Evolutionary conservation across 148 eudicot species (phyloP), one percentile per base, ranked within the genome.

Genomic region (Amaranthus cruentus): DNA sequence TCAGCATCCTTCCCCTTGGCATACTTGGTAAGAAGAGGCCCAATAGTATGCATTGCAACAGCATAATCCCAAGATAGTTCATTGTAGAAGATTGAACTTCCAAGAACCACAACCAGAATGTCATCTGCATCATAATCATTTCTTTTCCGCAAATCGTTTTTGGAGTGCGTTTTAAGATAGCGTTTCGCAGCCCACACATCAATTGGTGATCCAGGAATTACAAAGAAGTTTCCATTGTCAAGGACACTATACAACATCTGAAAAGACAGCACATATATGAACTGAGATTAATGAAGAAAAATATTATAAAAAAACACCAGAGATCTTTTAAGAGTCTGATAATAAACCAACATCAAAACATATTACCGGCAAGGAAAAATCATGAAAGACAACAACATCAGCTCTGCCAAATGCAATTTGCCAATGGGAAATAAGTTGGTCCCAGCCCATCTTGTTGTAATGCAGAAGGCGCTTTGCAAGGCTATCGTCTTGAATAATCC

Each of bases 171-270:
- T 73, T 80, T 83, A 69, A 83, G 78, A 81, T 90, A 95, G 83
- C 87, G 86, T 84, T 91, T 92, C 60, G 97, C 97, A 81, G 92
- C 88, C 97, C 97, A 91, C 75, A 85, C 89, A 82, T 95, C 97
- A 72, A 87, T 11, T 70, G 98, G 98, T 80, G 98, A 90, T 84
- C 98, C 98, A 85, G 98, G 98, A 81, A 95, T 85, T 81, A 95
- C 98, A 84, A 87, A 87, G 88, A 95, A 95, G 92, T 95, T 95
- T 84, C 97, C 98, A 77, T 83, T 81, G 87, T 95, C 98, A 84
- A 95, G 92, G 75, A 76, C 76, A 84, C 94, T 90, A 83, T 95
- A 95, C 79, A 95, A 78, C 89, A 95, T 88, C 98, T 95, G 97
- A 84, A 28, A 28, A 28, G 61, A 86, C 80, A 84, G 50, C 57